Conservation (phyloP, 352 stramenopile species). For the Phytophthora pistaciae region DNA sequence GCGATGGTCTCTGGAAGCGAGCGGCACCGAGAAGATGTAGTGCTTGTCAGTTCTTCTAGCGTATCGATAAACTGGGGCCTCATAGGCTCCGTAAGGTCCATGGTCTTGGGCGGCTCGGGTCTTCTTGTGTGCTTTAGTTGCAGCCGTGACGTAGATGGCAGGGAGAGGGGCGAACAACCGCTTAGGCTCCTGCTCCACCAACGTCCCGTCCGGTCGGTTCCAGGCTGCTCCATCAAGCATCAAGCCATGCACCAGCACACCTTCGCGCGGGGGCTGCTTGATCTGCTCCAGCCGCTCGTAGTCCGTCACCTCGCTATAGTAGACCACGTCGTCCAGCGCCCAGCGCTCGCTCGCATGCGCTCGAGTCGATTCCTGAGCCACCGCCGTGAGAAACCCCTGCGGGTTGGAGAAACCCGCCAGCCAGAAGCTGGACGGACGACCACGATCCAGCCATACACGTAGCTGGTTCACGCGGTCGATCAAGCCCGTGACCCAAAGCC, state of each 20-base stretch:
- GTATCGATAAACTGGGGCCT: conserved; percentile 84
- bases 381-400: conserved; percentile 81
- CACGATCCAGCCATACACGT: conserved; percentile 68
- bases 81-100: conserved; percentile 80
- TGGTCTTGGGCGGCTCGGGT: conserved; percentile 73
- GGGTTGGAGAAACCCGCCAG: conserved; percentile 81
- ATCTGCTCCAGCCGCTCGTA: conserved; percentile 85
- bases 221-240: conserved; percentile 79
- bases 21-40: conserved; percentile 79
- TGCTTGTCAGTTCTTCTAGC: conserved; percentile 77
- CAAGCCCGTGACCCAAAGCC: conserved; percentile 75
- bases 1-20: conserved; percentile 80
- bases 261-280: conserved; percentile 75
- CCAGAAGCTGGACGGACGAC: conserved; percentile 77
- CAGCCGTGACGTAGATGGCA: conserved; percentile 82
- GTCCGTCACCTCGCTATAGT: conserved; percentile 86
- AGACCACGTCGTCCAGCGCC: conserved; percentile 82
- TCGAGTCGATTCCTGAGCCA: conserved; percentile 78
- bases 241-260: conserved; percentile 79
- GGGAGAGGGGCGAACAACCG: conserved; percentile 74
- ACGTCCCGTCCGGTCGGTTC: conserved; percentile 72
- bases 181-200: conserved; percentile 86
- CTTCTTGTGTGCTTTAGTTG: conserved; percentile 81
- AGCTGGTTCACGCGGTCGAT: conserved; percentile 68
- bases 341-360: conserved; percentile 78